phyloP scores from a whole-genome alignment of 2,329 filamentous ascomycete genomes.

The Cercospora citrullina region DNA sequence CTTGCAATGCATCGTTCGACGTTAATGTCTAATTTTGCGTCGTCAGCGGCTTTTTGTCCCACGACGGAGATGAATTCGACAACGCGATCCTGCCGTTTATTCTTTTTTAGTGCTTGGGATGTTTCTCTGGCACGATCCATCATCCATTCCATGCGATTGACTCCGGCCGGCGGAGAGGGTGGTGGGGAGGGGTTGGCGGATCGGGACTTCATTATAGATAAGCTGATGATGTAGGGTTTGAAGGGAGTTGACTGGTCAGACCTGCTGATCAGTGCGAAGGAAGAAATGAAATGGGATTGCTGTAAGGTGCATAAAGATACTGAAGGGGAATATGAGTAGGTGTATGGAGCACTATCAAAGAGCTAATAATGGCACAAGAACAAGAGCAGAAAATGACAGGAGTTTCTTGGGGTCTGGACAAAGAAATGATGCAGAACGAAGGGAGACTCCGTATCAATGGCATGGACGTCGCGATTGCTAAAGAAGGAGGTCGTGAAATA shows the following conservation, averaged over 20 bases:
- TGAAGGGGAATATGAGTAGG: neutral
- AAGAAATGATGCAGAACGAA: neutral
- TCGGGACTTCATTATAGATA: neutral
- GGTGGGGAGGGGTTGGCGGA: neutral
- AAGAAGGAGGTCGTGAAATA: neutral
- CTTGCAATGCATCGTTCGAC: neutral
- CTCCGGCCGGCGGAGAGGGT: neutral
- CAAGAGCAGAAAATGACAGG: neutral
- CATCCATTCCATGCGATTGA: conserved; percentile 1
- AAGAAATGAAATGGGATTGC: neutral
- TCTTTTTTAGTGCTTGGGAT: neutral
- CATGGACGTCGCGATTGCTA: neutral
- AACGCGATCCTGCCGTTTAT: neutral
- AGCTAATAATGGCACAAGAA: neutral
- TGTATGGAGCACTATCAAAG: neutral
- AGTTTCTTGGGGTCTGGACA: neutral
- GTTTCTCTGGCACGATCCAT: neutral
- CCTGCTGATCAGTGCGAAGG: neutral
- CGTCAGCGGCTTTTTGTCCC: neutral
- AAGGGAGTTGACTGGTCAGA: neutral
- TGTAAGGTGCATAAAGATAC: neutral
- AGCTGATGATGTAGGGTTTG: neutral
- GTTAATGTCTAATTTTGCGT: neutral
- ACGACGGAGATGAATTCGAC: neutral
- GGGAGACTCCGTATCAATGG: neutral